phyloP scores from a whole-genome alignment of 176 grass and related monocot genomes.

The Ampelocalamus luodianensis region DNA sequence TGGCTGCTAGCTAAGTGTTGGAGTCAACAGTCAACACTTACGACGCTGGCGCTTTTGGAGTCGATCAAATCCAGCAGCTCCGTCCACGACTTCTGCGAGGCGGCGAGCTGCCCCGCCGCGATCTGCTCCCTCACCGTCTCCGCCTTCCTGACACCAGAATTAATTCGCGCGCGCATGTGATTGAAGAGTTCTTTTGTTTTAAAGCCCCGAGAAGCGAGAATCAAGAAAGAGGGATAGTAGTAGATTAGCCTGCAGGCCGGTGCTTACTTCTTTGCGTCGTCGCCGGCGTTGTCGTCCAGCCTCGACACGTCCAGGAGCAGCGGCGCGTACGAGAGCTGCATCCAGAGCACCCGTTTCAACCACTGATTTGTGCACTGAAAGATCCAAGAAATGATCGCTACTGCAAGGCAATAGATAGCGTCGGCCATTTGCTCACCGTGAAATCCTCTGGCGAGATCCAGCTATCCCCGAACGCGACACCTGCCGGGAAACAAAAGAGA shows the following conservation, averaged over 20 bases:
- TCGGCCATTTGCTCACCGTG: constrained; percentile 45
- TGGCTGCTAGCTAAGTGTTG: not conserved
- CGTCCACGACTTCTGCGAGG: not conserved
- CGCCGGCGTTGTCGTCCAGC: constrained; percentile 59
- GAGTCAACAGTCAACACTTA: constrained; percentile 15
- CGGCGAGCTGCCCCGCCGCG: constrained; percentile 5
- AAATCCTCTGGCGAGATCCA: constrained; percentile 85
- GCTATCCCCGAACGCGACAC: constrained; percentile 72
- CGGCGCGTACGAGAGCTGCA: constrained; percentile 69
- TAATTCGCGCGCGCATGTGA: not conserved
- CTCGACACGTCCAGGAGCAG: constrained; percentile 70
- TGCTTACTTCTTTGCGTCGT: constrained; percentile 57
- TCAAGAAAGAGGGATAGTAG: not conserved
- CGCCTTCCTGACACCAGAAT: constrained; percentile 43
- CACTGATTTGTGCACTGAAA: not conserved
- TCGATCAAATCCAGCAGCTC: not conserved
- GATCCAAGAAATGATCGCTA: not conserved
- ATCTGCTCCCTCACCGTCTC: constrained; percentile 52
- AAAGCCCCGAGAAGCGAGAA: not conserved
- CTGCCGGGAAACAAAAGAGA: not conserved
- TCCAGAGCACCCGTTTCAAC: not conserved
- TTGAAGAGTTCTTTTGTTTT: not conserved
- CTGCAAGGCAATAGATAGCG: not conserved
- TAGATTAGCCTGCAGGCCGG: not conserved
- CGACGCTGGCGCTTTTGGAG: constrained; percentile 22